A percentile compares a stretch with the other conserved stretches of the same genome.
Conservation (phyloP, 352 stramenopile genomes). For the Globisporangium splendens region DNA sequence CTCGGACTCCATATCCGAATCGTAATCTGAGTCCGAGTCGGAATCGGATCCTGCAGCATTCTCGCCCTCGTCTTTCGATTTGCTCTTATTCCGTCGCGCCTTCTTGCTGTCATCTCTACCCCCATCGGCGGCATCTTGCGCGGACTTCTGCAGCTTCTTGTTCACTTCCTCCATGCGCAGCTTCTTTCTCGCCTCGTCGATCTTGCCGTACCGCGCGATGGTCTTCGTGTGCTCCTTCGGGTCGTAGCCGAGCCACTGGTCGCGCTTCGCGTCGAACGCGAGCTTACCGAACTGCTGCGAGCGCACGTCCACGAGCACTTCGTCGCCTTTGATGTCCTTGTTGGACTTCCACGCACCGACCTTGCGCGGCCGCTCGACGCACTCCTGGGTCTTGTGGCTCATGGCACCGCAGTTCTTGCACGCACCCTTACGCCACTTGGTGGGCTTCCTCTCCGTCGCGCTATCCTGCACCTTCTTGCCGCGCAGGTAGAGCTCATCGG, state of each 20-base stretch:
- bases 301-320: slow-evolving; percentile 82
- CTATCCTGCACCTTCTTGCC: slow-evolving; percentile 21
- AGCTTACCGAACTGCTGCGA: slow-evolving; percentile 91
- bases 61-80: slow-evolving; percentile 17
- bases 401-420: slow-evolving; percentile 95
- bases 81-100: slow-evolving; percentile 12
- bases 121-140: background rate
- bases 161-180: slow-evolving; percentile 76
- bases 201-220: slow-evolving; percentile 78
- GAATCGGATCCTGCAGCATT: slow-evolving; percentile 31
- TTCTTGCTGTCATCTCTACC: slow-evolving; percentile 27
- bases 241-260: slow-evolving; percentile 96
- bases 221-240: slow-evolving; percentile 77
- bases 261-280: slow-evolving; percentile 96
- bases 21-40: slow-evolving; percentile 90
- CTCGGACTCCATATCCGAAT: slow-evolving; percentile 86
- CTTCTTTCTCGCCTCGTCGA: slow-evolving; percentile 77
- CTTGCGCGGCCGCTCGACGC: slow-evolving; percentile 91
- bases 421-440: slow-evolving; percentile 86
- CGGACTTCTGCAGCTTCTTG: slow-evolving; percentile 52
- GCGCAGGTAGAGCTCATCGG: slow-evolving; percentile 74
- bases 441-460: slow-evolving; percentile 16
- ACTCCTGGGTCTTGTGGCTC: slow-evolving; percentile 91
- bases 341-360: slow-evolving; percentile 92
- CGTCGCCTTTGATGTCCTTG: slow-evolving; percentile 82